Evolutionary conservation across 1,284 basidiomycete genomes (phyloP).

Genomic region (Psilocybe mexicana): DNA sequence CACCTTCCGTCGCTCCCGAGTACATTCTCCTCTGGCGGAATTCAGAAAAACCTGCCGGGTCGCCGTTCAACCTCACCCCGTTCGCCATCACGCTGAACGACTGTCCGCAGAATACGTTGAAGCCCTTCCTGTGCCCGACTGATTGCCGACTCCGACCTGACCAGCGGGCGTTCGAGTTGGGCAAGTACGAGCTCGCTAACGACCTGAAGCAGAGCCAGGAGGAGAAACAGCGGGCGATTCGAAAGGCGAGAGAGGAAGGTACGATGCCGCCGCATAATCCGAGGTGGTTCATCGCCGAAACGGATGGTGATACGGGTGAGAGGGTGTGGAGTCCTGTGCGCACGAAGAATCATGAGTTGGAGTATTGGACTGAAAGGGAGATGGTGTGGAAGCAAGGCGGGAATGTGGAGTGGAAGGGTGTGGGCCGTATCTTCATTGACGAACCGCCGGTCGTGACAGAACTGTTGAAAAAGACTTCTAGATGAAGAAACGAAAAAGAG

Average conservation of each 20-base stretch:
- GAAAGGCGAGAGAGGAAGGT: slow-evolving; percentile 80
- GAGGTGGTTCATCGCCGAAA: slow-evolving; percentile 79
- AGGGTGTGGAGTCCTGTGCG: slow-evolving; percentile 79
- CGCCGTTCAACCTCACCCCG: slow-evolving; percentile 94
- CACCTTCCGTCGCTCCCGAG: slow-evolving; percentile 54
- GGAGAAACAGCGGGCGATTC: slow-evolving; percentile 81
- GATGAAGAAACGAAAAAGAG: background rate
- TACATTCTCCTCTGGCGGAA: slow-evolving; percentile 93
- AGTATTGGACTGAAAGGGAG: slow-evolving; percentile 87
- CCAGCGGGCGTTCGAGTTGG: slow-evolving; percentile 92
- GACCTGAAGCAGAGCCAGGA: slow-evolving; percentile 86
- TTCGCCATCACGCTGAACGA: slow-evolving; percentile 93
- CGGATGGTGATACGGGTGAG: slow-evolving; percentile 85
- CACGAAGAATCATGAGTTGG: slow-evolving; percentile 51
- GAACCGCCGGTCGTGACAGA: slow-evolving; percentile 38
- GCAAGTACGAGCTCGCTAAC: slow-evolving; percentile 91
- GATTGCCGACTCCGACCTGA: slow-evolving; percentile 95
- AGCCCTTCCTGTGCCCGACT: slow-evolving; percentile 82
- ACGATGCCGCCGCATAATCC: slow-evolving; percentile 73
- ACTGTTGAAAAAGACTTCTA: slow-evolving; percentile 11
- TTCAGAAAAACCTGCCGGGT: slow-evolving; percentile 74
- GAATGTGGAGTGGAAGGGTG: slow-evolving; percentile 57
- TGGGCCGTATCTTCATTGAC: slow-evolving; percentile 83
- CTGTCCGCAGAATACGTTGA: slow-evolving; percentile 67
- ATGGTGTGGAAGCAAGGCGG: slow-evolving; percentile 52